phyloP scores from a whole-genome alignment of 495 filamentous ascomycete genomes.

The Penicillium subrubescens region DNA sequence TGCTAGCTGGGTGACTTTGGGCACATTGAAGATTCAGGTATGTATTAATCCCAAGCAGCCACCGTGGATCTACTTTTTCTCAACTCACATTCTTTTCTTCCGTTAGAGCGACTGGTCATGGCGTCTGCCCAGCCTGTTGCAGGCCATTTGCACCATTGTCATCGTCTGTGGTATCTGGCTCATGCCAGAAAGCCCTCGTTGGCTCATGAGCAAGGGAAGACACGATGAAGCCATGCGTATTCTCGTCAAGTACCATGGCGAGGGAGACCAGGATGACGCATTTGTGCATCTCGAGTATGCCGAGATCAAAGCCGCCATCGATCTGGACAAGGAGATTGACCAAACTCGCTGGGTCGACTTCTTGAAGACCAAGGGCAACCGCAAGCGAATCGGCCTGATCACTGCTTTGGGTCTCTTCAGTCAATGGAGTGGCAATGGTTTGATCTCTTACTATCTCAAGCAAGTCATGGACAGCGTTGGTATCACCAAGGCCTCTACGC shows the following conservation, averaged over 20 bases:
- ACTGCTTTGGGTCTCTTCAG: slow-evolving; percentile 59
- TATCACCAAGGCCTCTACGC: slow-evolving; percentile 44
- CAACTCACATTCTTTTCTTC: neutral
- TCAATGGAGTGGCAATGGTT: slow-evolving; percentile 43
- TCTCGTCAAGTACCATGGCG: slow-evolving; percentile 57
- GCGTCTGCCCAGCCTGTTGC: slow-evolving; percentile 43
- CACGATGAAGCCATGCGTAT: slow-evolving; percentile 53
- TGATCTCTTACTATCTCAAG: slow-evolving; percentile 45
- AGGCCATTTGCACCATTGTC: slow-evolving; percentile 36
- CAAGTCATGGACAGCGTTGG: slow-evolving; percentile 40
- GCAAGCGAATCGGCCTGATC: slow-evolving; percentile 61
- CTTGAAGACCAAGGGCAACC: slow-evolving; percentile 56
- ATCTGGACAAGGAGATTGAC: slow-evolving; percentile 45
- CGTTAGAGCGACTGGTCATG: slow-evolving; percentile 38
- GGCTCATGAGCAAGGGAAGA: slow-evolving; percentile 50
- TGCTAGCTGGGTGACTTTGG: slow-evolving; percentile 23
- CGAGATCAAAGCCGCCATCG: slow-evolving; percentile 58
- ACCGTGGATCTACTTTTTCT: neutral
- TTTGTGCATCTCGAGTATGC: slow-evolving; percentile 59
- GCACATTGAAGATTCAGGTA: slow-evolving; percentile 14
- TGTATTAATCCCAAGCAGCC: neutral
- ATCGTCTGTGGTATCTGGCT: slow-evolving; percentile 43
- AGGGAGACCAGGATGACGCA: slow-evolving; percentile 47
- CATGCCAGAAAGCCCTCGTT: slow-evolving; percentile 46
- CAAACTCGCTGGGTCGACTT: slow-evolving; percentile 63